phyloP scores from a whole-genome alignment of 2,329 filamentous ascomycete genomes.

The Bipolaris victoriae region DNA sequence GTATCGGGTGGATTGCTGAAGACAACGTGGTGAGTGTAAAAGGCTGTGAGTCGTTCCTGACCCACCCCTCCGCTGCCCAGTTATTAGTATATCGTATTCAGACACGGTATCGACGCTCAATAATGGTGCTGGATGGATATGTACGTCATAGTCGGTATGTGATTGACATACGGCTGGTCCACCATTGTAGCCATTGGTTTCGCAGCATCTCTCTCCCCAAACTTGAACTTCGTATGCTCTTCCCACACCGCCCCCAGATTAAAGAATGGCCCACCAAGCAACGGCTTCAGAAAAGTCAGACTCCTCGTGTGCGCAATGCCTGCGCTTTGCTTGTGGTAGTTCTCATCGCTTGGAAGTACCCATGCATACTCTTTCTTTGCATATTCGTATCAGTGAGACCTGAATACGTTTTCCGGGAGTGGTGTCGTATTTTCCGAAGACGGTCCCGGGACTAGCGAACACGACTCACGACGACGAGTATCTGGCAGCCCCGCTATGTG shows the following conservation, averaged over 20 bases:
- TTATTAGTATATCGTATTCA: not conserved
- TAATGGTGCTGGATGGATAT: not conserved
- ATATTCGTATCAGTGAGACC: constrained; percentile 33
- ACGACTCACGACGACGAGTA: constrained; percentile 29
- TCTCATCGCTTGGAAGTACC: constrained; percentile 36
- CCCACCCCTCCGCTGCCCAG: constrained; percentile 67
- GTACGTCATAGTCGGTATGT: constrained; percentile 68
- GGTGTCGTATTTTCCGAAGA: constrained; percentile 10
- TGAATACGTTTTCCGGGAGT: constrained; percentile 23
- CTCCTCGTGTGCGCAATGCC: constrained; percentile 70
- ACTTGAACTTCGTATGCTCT: constrained; percentile 75
- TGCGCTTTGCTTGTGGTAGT: constrained; percentile 58
- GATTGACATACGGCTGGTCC: constrained; percentile 78
- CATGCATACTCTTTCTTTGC: constrained; percentile 33
- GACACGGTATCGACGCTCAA: no score
- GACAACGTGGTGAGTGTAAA: constrained; percentile 77
- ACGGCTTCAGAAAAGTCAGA: constrained; percentile 68
- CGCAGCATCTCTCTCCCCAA: constrained; percentile 69
- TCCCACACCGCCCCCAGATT: constrained; percentile 81
- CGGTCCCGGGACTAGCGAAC: constrained; percentile 1
- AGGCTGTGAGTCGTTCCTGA: constrained; percentile 65
- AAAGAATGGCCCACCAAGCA: constrained; percentile 69
- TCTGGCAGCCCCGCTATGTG: constrained; percentile 34
- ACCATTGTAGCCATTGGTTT: constrained; percentile 85
- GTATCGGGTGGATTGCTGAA: constrained; percentile 74